These are phyloP conservation scores for Pichia sp. DNA, from an alignment of 1,139 yeast species.

Conservation along the genomic window DNA sequence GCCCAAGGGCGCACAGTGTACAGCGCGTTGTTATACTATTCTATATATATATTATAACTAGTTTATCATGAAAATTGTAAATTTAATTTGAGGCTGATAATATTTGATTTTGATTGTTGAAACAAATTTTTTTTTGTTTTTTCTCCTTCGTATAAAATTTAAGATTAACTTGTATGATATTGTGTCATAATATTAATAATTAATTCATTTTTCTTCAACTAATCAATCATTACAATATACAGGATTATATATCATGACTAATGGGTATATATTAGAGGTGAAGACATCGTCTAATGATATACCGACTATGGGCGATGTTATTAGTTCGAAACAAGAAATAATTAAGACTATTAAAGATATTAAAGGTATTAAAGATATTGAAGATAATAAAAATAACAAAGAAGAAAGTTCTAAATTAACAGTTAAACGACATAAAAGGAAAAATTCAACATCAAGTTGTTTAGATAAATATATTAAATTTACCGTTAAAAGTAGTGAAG, in stretches of 20 bases:
- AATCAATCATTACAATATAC: no score
- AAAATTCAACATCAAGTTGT: not conserved
- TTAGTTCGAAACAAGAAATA: not conserved
- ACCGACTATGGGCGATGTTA: not conserved
- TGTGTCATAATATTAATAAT: no score
- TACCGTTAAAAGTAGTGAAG: conserved; percentile 15
- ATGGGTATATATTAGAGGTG: conserved; percentile 7
- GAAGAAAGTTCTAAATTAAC: not conserved
- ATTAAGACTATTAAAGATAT: no score
- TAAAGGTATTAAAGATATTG: not conserved
- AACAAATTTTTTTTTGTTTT: not conserved
- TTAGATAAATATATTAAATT: conserved; percentile 20
- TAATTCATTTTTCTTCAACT: no score
- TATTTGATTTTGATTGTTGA: no score
- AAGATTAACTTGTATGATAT: not conserved
- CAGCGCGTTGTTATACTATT: no score
- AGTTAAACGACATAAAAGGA: not conserved
- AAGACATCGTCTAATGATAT: conserved; percentile 1
- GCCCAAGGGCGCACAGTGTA: no score
- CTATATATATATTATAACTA: no score
- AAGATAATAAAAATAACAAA: not conserved
- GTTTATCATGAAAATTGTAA: no score
- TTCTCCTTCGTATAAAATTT: not conserved
- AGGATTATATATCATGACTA: not conserved
- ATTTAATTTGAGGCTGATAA: no score